Conservation (phyloP, 164 flowering plant genomes). For the Umbellularia californica region DNA sequence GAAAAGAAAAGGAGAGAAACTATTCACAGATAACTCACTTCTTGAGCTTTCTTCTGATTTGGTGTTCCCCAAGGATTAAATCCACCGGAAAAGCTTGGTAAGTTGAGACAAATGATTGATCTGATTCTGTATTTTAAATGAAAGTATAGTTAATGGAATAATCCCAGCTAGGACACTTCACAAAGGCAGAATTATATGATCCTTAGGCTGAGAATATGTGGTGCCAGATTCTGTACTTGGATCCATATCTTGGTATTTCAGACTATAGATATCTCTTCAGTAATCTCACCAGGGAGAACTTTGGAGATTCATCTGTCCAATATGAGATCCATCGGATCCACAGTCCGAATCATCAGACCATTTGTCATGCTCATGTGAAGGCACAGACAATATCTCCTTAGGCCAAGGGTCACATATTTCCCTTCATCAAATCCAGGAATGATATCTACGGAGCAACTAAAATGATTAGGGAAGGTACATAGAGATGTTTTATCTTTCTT, state of each 20-base stretch:
- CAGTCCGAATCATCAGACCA: not conserved
- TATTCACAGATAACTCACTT: constrained; percentile 37
- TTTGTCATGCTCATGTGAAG: not conserved
- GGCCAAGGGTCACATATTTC: not conserved
- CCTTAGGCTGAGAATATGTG: not conserved
- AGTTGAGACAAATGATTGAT: constrained; percentile 81
- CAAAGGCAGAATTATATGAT: not conserved
- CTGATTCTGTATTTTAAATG: constrained; percentile 56
- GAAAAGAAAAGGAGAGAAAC: not conserved
- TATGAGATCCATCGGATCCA: not conserved
- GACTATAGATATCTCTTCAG: no score
- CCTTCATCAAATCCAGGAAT: not conserved
- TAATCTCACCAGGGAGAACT: not conserved
- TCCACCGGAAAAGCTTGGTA: constrained; percentile 96
- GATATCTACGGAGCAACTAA: not conserved
- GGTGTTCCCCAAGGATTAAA: constrained; percentile 95
- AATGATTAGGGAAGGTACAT: not conserved
- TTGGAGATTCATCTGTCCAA: not conserved
- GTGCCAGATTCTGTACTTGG: not conserved
- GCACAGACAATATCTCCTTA: no score
- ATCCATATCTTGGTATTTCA: not conserved
- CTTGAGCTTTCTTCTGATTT: constrained; percentile 36
- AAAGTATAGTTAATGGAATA: constrained; percentile 1
- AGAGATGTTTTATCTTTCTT: no score
- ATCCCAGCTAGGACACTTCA: not conserved